phyloP scores from a whole-genome alignment of 2,329 filamentous ascomycete species.

The Amauroascus niger region DNA sequence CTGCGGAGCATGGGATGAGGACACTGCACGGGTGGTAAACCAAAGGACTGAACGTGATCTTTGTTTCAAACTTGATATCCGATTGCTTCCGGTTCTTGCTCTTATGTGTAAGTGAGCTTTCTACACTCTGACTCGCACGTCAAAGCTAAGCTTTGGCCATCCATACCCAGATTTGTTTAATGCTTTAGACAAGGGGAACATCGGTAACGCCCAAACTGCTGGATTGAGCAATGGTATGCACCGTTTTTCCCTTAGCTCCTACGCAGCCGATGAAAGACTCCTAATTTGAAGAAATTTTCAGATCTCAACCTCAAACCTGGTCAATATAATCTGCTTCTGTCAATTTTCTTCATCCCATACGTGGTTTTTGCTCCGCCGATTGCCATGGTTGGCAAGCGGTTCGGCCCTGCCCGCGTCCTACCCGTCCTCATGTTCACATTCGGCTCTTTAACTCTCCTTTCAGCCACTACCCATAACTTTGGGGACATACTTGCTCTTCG shows the following conservation, averaged over 20 bases:
- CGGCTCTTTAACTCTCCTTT: slow-evolving; percentile 37
- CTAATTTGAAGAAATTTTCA: slow-evolving; percentile 27
- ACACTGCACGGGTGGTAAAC: slow-evolving; percentile 32
- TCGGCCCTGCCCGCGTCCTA: slow-evolving; percentile 53
- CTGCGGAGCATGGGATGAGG: slow-evolving; percentile 9
- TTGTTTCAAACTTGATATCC: slow-evolving; percentile 45
- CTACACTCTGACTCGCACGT: not conserved
- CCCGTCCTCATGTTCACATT: slow-evolving; percentile 61
- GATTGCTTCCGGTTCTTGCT: slow-evolving; percentile 48
- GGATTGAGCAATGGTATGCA: slow-evolving; percentile 35
- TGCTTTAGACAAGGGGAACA: slow-evolving; percentile 42
- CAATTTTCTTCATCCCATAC: slow-evolving; percentile 67
- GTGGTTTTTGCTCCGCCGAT: slow-evolving; percentile 59
- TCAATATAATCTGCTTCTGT: slow-evolving; percentile 60
- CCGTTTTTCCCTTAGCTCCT: not conserved
- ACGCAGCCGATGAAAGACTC: not conserved
- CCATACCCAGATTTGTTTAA: slow-evolving; percentile 46
- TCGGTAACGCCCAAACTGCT: slow-evolving; percentile 50
- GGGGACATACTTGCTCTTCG: slow-evolving; percentile 50
- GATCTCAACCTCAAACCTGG: slow-evolving; percentile 49
- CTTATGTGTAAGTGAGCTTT: slow-evolving; percentile 42
- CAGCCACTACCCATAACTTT: slow-evolving; percentile 48
- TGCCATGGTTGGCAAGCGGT: slow-evolving; percentile 58
- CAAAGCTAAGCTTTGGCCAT: not conserved
- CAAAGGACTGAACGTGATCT: slow-evolving; percentile 41